Evolutionary conservation across 2,329 filamentous ascomycete genomes (phyloP), one percentile per base, ranked within the genome.

Genomic region (Colletotrichum falcatum): DNA sequence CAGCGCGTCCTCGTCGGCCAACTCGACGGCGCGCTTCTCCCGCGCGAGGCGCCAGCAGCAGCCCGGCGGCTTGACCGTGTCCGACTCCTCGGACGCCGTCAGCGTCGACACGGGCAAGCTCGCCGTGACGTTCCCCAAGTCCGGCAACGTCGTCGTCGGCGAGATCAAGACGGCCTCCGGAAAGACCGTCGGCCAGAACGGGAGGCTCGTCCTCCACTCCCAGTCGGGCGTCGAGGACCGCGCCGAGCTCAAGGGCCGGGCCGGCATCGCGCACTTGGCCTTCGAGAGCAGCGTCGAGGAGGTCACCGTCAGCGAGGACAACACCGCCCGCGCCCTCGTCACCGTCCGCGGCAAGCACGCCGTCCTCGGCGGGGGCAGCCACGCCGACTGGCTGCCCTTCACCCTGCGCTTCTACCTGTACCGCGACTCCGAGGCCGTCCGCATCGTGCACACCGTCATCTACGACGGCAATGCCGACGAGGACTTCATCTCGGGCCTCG

Each of bases 341-440:
- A 88, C 82, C 0, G 75, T 83, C 12, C 75, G 77, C 1, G 83
- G 83, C 39, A 80, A 78, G 46, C 82, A 84, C 53, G 73, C 79
- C 16, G 73, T 79, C 1, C 74, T 68, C 62, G 71, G 75, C 26
- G 75, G 77, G 11, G 23, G 77, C 1, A 73, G 76, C 8, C 83
- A 85, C 63, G 79, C 78, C 2, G 79, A 84, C 20, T 89, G 86
- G 86, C 79, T 90, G 1, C 87, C 85, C 0, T 90, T 85, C 23
- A 80, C 63, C 83, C 81, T 89, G 2, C 83, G 88, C 1, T 89
- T 90, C 73, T 90, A 90, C 69, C 77, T 90, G 0, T 90, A 90
- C 74, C 81, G 85, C 37, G 81, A 86, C 71, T 89, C 88, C 0
- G 84, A 88, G 54, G 82, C 86, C 0, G 85, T 90, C 51, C 82